Percentiles rank a stretch among this genome's conserved stretches.
Conservation (phyloP, 306 rosid genomes). For the Astragalus glycyphyllos region DNA sequence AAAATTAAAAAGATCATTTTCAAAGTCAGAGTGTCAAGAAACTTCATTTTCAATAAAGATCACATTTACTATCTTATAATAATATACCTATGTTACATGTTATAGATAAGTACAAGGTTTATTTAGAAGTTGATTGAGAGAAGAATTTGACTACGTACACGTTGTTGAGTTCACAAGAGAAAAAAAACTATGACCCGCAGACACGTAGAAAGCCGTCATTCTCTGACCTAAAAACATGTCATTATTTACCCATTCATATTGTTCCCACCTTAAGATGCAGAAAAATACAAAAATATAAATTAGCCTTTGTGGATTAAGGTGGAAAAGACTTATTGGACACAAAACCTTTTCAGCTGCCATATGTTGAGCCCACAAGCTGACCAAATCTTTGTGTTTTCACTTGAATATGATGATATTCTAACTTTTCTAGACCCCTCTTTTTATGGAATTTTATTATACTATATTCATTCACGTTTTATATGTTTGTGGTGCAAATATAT, state of each 20-base stretch:
- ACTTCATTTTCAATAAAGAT: slow-evolving; percentile 52
- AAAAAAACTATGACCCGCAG: slow-evolving; percentile 34
- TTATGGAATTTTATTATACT: background rate
- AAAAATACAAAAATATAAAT: background rate
- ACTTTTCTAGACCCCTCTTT: slow-evolving; percentile 3
- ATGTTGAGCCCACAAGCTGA: slow-evolving; percentile 41
- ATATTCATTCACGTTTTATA: slow-evolving; percentile 47
- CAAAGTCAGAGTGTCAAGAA: slow-evolving; percentile 26
- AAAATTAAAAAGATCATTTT: slow-evolving; percentile 19
- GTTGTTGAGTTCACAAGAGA: slow-evolving; percentile 15
- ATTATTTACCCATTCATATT: slow-evolving; percentile 42
- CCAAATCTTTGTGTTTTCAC: slow-evolving; percentile 49
- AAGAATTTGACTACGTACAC: slow-evolving; percentile 44
- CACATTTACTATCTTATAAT: slow-evolving; percentile 23
- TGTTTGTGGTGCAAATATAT: too few species aligned
- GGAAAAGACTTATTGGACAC: slow-evolving; percentile 43
- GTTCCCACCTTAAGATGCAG: slow-evolving; percentile 32
- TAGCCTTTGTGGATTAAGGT: slow-evolving; percentile 9
- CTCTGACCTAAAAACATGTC: slow-evolving; percentile 49
- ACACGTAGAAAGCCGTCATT: slow-evolving; percentile 51
- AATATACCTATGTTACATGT: background rate
- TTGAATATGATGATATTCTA: background rate
- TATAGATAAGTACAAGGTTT: slow-evolving; percentile 45
- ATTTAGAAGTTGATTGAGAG: slow-evolving; percentile 24
- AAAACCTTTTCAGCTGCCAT: slow-evolving; percentile 38